Percentiles rank a stretch among this genome's conserved stretches.
Conservation (phyloP, 257 asterid genomes). For the Anisodus acutangulus region DNA sequence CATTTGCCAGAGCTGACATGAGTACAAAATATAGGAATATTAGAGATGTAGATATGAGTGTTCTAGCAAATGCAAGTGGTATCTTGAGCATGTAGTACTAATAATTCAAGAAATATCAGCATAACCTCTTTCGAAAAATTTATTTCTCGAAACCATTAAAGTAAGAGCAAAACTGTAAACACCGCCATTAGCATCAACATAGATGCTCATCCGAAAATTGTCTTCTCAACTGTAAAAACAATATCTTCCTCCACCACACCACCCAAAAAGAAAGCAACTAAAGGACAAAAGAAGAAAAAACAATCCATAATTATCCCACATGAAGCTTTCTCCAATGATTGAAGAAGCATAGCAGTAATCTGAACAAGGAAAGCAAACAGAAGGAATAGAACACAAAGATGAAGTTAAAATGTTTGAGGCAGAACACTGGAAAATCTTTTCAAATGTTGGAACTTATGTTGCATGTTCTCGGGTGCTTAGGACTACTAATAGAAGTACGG, state of each 20-base stretch:
- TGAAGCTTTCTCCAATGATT: constrained; percentile 6
- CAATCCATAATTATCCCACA: not conserved
- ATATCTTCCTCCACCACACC: constrained; percentile 8
- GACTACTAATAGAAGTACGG: not conserved
- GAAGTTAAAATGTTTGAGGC: not conserved
- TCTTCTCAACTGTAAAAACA: not conserved
- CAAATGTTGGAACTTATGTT: not conserved
- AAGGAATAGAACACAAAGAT: not conserved
- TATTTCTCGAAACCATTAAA: not conserved
- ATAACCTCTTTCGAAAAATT: not conserved
- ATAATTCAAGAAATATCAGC: not conserved
- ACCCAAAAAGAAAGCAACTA: not conserved
- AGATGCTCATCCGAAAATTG: not conserved
- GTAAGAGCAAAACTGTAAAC: not conserved
- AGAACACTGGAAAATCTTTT: not conserved
- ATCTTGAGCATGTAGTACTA: not conserved
- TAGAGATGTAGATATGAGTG: constrained; percentile 1
- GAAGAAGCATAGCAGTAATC: not conserved
- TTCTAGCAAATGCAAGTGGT: not conserved
- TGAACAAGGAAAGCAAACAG: not conserved
- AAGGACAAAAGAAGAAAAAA: not conserved
- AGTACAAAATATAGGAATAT: not conserved
- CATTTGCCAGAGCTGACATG: constrained; percentile 73
- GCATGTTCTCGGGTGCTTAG: not conserved
- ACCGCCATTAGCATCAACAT: not conserved